Conservation (phyloP, 2,329 filamentous ascomycete genomes). For the Lecanicillium sp. region DNA sequence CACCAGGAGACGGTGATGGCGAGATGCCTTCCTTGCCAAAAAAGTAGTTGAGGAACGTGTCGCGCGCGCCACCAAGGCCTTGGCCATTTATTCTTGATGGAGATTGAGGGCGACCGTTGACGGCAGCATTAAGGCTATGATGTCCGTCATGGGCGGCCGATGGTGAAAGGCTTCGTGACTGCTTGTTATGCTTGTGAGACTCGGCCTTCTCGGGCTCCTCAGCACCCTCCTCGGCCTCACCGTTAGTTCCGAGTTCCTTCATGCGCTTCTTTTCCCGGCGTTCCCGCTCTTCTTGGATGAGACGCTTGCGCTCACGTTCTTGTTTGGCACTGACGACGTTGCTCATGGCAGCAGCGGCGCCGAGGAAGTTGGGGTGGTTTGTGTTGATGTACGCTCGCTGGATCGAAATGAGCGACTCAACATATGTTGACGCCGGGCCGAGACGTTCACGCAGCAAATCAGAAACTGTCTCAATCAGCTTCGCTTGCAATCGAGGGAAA, state of each 20-base stretch:
- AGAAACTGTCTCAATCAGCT: constrained; percentile 96
- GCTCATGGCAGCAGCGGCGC: constrained; percentile 93
- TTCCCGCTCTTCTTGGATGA: constrained; percentile 75
- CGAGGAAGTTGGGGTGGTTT: constrained; percentile 97
- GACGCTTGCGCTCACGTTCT: constrained; percentile 77
- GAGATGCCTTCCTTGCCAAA: constrained; percentile 83
- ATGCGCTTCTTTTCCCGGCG: constrained; percentile 74
- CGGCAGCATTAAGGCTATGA: constrained; percentile 50
- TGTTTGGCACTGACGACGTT: constrained; percentile 93
- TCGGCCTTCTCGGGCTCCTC: constrained; percentile 52
- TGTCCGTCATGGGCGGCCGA: constrained; percentile 61
- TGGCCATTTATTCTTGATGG: constrained; percentile 55
- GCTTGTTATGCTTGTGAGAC: constrained; percentile 28
- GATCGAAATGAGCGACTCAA: constrained; percentile 94
- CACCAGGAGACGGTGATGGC: constrained; percentile 26
- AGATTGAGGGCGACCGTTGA: constrained; percentile 60
- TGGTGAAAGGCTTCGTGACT: constrained; percentile 75
- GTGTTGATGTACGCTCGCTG: constrained; percentile 99
- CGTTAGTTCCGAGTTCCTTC: constrained; percentile 80
- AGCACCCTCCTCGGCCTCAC: constrained; percentile 61
- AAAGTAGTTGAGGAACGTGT: constrained; percentile 97
- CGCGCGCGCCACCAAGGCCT: constrained; percentile 56
- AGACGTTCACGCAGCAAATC: constrained; percentile 88
- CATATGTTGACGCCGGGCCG: constrained; percentile 81
- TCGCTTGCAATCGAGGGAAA: constrained; percentile 87